Evolutionary conservation across 768 basidiomycete species (phyloP), one percentile per base, ranked within the genome.

Genomic region (Leccinum ochraceum): DNA sequence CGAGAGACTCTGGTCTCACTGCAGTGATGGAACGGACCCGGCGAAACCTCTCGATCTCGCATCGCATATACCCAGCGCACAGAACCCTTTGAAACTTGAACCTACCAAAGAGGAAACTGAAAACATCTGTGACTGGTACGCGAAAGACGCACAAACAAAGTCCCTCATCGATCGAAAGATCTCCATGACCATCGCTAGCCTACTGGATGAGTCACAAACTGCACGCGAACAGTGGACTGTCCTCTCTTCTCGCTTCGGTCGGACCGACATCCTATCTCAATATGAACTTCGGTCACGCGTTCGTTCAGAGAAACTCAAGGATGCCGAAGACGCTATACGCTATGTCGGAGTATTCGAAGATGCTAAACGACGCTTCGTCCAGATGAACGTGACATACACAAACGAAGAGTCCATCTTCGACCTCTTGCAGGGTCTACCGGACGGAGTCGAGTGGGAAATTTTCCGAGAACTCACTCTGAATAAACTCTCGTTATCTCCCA

Each of bases 101-200:
- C n/a, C 42, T 0, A 61, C 50, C 1, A 30, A 26, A 1, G 11
- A 4, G 0, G 56, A 24, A 24, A 24, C 24, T 24, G 53, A 65
- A 13, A 11, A n/a, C 1, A 66, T 67, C 1, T 4, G 51, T 0
- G 16, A 36, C 2, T 62, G 61, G 58, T 0, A 22, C 0, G 39
- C 32, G 0, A 62, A 62, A 6, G 60, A 62, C 4, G 13, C 53
- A 0, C 48, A 64, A 3, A 58, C 54, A 0, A 66, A 66, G 8
- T 34, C 14, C 0, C 44, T 65, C 0, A 57, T 65, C 0, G 46
- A 65, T 4, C 0, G 50, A 0, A 54, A 50, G 6, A 10, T 65
- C 0, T 55, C 64, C 0, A 13, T 22, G 0, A 3, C 24, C 0
- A 6, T 66, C 0, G 2, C 48, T 0, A 13, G 6, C 0, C 36